phyloP scores from a whole-genome alignment of 2,329 filamentous ascomycete species.

The Diaporthe longicolla region DNA sequence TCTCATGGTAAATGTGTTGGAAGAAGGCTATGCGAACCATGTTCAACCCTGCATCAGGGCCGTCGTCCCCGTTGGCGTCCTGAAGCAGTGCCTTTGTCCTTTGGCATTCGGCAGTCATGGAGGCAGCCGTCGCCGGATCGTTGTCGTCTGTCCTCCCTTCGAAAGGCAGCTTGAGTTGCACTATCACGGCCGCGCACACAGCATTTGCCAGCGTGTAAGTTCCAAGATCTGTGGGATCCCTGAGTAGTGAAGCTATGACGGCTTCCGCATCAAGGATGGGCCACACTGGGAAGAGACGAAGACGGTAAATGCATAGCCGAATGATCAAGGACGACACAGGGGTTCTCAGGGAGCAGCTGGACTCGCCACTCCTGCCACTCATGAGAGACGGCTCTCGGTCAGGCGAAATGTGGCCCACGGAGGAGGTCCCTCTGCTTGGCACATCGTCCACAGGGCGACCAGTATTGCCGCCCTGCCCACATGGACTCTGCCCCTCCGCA shows the following conservation, averaged over 20 bases:
- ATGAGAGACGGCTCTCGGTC: slow-evolving; percentile 9
- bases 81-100: slow-evolving; percentile 47
- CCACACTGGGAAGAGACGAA: slow-evolving; percentile 67
- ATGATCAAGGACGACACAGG: slow-evolving; percentile 48
- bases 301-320: slow-evolving; percentile 60
- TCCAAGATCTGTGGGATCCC: slow-evolving; percentile 52
- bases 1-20: slow-evolving; percentile 66
- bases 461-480: neutral
- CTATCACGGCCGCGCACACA: slow-evolving; percentile 62
- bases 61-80: slow-evolving; percentile 44
- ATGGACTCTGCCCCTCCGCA: slow-evolving; percentile 3
- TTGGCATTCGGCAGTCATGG: slow-evolving; percentile 55
- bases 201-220: slow-evolving; percentile 60
- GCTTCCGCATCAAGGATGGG: slow-evolving; percentile 62
- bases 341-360: slow-evolving; percentile 21
- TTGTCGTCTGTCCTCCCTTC: slow-evolving; percentile 48
- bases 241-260: slow-evolving; percentile 55
- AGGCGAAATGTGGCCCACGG: slow-evolving; percentile 22
- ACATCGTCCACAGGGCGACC: neutral
- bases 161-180: slow-evolving; percentile 60
- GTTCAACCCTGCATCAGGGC: slow-evolving; percentile 55
- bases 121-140: slow-evolving; percentile 51
- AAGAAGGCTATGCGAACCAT: slow-evolving; percentile 64
- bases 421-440: slow-evolving; percentile 4
- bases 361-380: slow-evolving; percentile 18